phyloP scores from a whole-genome alignment of 1,284 basidiomycete genomes.

The Cryptococcus sp. region DNA sequence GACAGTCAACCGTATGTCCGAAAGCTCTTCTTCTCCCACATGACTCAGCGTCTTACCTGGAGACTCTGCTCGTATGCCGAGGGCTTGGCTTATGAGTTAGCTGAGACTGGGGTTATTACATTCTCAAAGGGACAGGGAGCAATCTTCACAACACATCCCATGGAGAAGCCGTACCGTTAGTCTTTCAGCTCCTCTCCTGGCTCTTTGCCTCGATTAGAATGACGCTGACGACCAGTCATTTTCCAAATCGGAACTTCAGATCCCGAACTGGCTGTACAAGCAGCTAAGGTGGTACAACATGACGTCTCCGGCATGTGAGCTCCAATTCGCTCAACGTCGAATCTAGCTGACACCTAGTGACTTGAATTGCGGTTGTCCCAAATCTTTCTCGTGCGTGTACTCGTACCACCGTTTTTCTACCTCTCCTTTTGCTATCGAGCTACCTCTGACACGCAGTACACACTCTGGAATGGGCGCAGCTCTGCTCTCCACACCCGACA shows the following conservation, averaged over 20 bases:
- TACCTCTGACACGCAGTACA: slow-evolving; percentile 48
- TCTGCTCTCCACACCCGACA: slow-evolving; percentile 81
- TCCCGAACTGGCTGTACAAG: slow-evolving; percentile 84
- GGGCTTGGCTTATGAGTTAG: slow-evolving; percentile 49
- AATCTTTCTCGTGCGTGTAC: slow-evolving; percentile 70
- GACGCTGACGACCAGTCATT: slow-evolving; percentile 32
- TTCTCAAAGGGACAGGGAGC: slow-evolving; percentile 69
- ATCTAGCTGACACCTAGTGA: slow-evolving; percentile 24
- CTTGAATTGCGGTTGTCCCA: slow-evolving; percentile 68
- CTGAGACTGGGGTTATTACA: slow-evolving; percentile 78
- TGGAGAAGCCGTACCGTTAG: slow-evolving; percentile 75
- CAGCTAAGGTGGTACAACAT: slow-evolving; percentile 75
- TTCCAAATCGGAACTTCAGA: slow-evolving; percentile 84
- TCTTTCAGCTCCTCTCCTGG: too few species aligned
- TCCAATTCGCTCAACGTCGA: neutral
- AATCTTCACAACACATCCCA: slow-evolving; percentile 87
- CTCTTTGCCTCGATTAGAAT: neutral
- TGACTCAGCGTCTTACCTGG: too few species aligned
- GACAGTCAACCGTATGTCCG: slow-evolving; percentile 69
- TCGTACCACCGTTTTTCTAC: neutral
- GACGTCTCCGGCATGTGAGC: slow-evolving; percentile 78
- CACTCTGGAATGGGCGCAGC: slow-evolving; percentile 96
- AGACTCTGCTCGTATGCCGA: too few species aligned
- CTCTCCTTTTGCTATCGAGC: too few species aligned
- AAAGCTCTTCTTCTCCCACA: too few species aligned